Base-by-base conservation (phyloP, 768 basidiomycete species). In the Pisolithus albus region DNA sequence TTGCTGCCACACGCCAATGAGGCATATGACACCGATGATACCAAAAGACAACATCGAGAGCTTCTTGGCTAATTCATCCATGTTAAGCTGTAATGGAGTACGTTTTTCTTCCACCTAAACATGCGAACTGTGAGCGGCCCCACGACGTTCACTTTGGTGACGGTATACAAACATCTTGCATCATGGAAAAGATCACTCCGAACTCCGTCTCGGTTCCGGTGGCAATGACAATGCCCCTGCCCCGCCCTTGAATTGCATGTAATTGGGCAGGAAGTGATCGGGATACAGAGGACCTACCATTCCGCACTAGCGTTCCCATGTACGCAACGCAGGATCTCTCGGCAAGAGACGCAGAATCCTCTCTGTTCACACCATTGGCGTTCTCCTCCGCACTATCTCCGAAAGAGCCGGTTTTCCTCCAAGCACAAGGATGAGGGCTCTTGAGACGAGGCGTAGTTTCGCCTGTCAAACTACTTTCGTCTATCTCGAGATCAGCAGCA, bases 51-150 rank as follows among this genome's bases (percentile, higher is more conserved):
- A 64, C 24, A 92, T 72, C 1, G 93, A 95, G 2, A 98, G 78
- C 55, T 88, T 88, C 68, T 92, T 86, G 1, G 95, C 94, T 7
- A 98, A 81, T 61, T 97, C 93, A 66, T 98, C 94, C 94, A 98
- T 98, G 65, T 78, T 88, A 11, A 90, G 71, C 63, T 98, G 94
- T 24, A 98, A 72, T 0, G 92, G 95, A 4, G 94, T 97, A 47
- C 92, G 81, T 63, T 85, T 86, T 69, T 97, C 94, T 56, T 94
- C 92, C 40, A 83, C 75, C 73, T 81, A 28, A 23, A 24, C 15
- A 36, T 30, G 32, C 40, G 18, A 48, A 34, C 9, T 9, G 46
- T 38, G 30, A 56, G 43, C 10, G 26, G 21, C 34, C 16, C 40
- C 9, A 47, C 8, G 39, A 19, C 15, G 11, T 52, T 30, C 38